Percentiles rank a stretch among this genome's conserved stretches.
Evolutionary conservation across 805 yeast genomes (phyloP).

Genomic region (Cyberlindnera meyerae): DNA sequence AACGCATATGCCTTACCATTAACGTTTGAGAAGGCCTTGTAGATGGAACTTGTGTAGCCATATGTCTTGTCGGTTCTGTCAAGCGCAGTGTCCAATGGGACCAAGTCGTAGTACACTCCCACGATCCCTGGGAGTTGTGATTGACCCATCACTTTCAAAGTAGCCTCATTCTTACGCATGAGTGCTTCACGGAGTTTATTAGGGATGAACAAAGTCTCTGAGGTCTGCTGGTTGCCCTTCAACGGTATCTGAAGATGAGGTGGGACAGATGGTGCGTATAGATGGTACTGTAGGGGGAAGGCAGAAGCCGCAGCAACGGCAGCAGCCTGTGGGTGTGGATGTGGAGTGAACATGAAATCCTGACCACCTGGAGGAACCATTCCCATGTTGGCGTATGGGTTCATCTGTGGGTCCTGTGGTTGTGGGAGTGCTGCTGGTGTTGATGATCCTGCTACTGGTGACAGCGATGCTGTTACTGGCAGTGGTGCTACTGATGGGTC

Average conservation of each 20-base stretch:
- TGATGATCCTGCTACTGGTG: constrained; percentile 1
- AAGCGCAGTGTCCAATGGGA: constrained; percentile 62
- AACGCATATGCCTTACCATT: constrained; percentile 78
- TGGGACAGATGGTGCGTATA: constrained; percentile 87
- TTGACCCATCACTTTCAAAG: constrained; percentile 60
- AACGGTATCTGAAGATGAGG: constrained; percentile 59
- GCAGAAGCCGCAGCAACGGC: no score
- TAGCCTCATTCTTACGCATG: constrained; percentile 72
- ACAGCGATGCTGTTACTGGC: no score
- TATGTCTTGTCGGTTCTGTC: constrained; percentile 34
- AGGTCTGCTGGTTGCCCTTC: constrained; percentile 66
- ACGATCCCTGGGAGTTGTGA: constrained; percentile 68
- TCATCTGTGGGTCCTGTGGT: no score
- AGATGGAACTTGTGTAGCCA: constrained; percentile 57
- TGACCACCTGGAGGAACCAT: constrained; percentile 2
- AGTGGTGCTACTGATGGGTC: constrained; percentile 1
- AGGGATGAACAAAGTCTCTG: constrained; percentile 66
- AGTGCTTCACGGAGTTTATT: constrained; percentile 66
- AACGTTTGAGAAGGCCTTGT: constrained; percentile 71
- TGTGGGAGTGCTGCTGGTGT: neutral
- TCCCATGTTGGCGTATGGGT: constrained; percentile 9
- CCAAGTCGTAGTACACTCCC: constrained; percentile 78
- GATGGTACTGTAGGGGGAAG: constrained; percentile 70
- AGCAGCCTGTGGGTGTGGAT: constrained; percentile 16
- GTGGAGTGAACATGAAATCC: constrained; percentile 11